Percentiles rank a stretch among this genome's conserved stretches.
Conservation (phyloP, 2,329 filamentous ascomycete species). For the Aspergillus novofumigatus region DNA sequence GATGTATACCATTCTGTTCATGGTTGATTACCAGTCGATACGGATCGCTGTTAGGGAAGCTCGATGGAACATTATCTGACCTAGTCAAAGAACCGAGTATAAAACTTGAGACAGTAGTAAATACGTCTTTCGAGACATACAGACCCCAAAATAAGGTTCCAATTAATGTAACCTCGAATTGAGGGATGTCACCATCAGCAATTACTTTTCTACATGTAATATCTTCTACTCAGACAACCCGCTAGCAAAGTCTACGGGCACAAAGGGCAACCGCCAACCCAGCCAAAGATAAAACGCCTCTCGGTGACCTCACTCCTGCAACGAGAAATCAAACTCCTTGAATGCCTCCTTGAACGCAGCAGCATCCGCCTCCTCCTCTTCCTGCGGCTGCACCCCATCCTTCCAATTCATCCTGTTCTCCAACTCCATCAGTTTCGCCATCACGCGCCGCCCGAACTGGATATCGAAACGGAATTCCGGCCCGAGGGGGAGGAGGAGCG, state of each 20-base stretch:
- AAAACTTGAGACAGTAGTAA: background rate
- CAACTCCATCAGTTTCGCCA: conserved; percentile 80
- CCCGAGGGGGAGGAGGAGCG: conserved; percentile 69
- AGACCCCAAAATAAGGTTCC: background rate
- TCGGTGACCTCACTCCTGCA: conserved; percentile 26
- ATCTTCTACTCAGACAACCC: background rate
- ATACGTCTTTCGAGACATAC: background rate
- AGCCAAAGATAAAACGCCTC: background rate
- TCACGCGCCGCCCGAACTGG: conserved; percentile 81
- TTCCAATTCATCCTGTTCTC: conserved; percentile 80
- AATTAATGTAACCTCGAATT: background rate
- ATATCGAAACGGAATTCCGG: conserved; percentile 75
- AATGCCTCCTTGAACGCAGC: conserved; percentile 77
- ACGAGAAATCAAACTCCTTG: conserved; percentile 79
- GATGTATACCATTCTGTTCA: background rate
- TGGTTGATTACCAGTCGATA: background rate
- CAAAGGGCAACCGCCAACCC: background rate
- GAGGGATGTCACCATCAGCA: background rate
- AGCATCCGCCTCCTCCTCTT: conserved; percentile 75
- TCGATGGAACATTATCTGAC: background rate
- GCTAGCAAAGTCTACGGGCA: background rate
- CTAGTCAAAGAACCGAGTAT: background rate
- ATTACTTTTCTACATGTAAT: background rate
- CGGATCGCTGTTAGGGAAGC: background rate
- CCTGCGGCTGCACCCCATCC: conserved; percentile 71